Evolutionary conservation across 2,329 filamentous ascomycete species (phyloP).

Genomic region (Fusarium transvaalense): DNA sequence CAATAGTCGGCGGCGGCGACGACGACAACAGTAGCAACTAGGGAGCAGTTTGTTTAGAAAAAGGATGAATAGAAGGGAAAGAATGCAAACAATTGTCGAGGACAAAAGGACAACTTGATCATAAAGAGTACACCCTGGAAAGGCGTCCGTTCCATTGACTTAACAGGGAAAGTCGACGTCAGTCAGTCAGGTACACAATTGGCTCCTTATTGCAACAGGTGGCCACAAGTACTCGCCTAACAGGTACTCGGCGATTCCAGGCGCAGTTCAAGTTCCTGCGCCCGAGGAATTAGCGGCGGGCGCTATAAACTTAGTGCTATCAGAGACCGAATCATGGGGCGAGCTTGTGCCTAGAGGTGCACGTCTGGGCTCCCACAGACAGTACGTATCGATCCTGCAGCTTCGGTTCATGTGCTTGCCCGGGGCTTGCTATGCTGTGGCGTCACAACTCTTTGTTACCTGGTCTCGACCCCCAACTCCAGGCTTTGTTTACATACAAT

Average conservation of each 20-base stretch:
- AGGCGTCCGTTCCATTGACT: slow-evolving; percentile 23
- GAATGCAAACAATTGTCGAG: background rate
- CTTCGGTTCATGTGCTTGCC: slow-evolving; percentile 5
- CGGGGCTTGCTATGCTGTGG: slow-evolving; percentile 21
- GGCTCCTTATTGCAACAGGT: background rate
- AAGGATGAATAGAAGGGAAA: background rate
- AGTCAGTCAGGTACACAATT: slow-evolving; percentile 38
- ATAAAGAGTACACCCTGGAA: slow-evolving; percentile 24
- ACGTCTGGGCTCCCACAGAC: background rate
- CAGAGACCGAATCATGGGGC: slow-evolving; percentile 11
- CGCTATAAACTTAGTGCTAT: slow-evolving; percentile 33
- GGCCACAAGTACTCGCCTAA: slow-evolving; percentile 38
- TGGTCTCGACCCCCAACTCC: slow-evolving; percentile 4
- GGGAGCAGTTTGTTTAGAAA: background rate
- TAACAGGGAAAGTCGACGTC: slow-evolving; percentile 29
- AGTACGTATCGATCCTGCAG: background rate
- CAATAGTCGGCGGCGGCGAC: slow-evolving; percentile 12
- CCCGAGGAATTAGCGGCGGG: slow-evolving; percentile 43
- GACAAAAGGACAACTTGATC: slow-evolving; percentile 41
- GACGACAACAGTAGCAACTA: slow-evolving; percentile 7
- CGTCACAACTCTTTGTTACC: slow-evolving; percentile 16
- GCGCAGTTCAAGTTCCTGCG: slow-evolving; percentile 10
- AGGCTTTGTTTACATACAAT: slow-evolving; percentile 8
- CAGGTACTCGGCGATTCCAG: slow-evolving; percentile 1
- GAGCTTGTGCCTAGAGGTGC: background rate